Evolutionary conservation across 164 flowering plant genomes (phyloP), one percentile per base, ranked within the genome.

Genomic region (Stephania cephalantha): DNA sequence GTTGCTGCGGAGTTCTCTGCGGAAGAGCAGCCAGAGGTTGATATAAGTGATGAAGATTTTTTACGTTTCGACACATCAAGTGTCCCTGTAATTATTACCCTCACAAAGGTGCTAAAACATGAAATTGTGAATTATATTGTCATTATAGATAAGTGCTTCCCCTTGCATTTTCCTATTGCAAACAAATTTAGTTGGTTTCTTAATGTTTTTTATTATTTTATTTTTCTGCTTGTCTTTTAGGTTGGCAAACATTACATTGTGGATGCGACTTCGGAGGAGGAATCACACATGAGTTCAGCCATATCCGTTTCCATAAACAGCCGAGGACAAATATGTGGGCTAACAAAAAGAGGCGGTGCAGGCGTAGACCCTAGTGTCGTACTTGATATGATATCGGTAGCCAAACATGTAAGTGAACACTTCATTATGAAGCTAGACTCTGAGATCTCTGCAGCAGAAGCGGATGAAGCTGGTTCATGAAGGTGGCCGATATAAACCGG

Each of bases 241-340:
- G 91, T 92, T 20, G 99, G 99, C 30, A 87, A 84, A 77, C 97
- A 92, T 77, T 96, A 92, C 69, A 89, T 94, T 70, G 95, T 89
- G 2, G 99, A 95, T 83, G 98, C 98, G 48, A 91, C 97, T 55
- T 58, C 84, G 46, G 97, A 94, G 76, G 99, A 96, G 78, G 97
- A 96, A 78, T 90, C 97, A 53, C 97, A 94, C 71, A 94, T 96
- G 99, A 92, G 86, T 83, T 91, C 94, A 0, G 97, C 99, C 8
- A 79, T 96, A 10, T 94, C 97, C 5, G 76, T 91, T 17, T 92
- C 98, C 17, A 70, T 96, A 46, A 90, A 90, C 64, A 85, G 92
- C 79, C 82, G 86, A 69, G 97, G 98, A 9, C 87, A 75, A 53
- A 85, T 96, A 65, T 92, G 93, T 76, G 97, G 98, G 9, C 79